phyloP scores from a whole-genome alignment of 768 basidiomycete species.

The Termitomyces sp. region DNA sequence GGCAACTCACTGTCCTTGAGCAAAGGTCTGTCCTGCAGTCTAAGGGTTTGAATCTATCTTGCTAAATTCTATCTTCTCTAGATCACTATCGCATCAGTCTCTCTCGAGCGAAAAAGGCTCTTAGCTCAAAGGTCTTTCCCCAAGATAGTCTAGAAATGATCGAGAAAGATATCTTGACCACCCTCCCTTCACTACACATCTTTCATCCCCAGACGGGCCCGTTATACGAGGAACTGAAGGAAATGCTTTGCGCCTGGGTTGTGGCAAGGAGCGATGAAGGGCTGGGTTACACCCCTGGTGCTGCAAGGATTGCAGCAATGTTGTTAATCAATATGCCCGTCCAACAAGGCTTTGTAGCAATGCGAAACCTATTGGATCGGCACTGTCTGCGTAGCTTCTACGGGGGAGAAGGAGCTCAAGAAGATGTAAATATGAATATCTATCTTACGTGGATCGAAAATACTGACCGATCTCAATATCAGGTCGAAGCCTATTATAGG shows the following conservation, averaged over 20 bases:
- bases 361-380: conserved; percentile 83
- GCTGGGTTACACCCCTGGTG: conserved; percentile 66
- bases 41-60: conserved; percentile 3
- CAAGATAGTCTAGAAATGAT: conserved; percentile 55
- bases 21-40: conserved; percentile 53
- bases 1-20: conserved; percentile 80
- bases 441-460: not conserved
- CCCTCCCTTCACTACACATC: conserved; percentile 75
- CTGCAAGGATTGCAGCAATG: conserved; percentile 81
- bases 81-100: conserved; percentile 72
- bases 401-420: conserved; percentile 62
- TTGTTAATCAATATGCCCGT: conserved; percentile 77
- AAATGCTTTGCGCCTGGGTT: conserved; percentile 85
- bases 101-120: conserved; percentile 68
- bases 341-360: conserved; percentile 71
- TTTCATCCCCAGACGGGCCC: conserved; percentile 77
- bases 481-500: conserved; percentile 94
- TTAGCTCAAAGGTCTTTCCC: conserved; percentile 65
- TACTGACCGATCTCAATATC: conserved; percentile 18
- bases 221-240: conserved; percentile 76
- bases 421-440: conserved; percentile 62
- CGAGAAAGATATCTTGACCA: conserved; percentile 70
- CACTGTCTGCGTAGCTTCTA: conserved; percentile 86
- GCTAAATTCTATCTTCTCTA: conserved; percentile 22
- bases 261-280: conserved; percentile 83